phyloP scores from a whole-genome alignment of 495 filamentous ascomycete genomes.

The Immersiella caudata region DNA sequence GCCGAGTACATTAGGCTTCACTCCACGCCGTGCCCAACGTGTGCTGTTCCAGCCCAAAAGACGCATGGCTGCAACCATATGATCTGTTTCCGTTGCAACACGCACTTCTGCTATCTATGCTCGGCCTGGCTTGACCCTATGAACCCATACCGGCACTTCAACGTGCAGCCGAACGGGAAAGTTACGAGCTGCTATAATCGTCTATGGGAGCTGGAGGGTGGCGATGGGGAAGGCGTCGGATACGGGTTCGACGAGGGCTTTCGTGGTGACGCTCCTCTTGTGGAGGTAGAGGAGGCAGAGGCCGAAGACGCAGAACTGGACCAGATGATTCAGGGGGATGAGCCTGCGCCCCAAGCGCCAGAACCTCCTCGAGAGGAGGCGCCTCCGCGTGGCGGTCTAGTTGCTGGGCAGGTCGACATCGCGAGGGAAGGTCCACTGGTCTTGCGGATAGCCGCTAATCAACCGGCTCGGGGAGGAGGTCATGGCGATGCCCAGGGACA shows the following conservation, averaged over 20 bases:
- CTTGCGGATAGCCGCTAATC: slow-evolving; percentile 51
- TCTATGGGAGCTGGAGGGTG: slow-evolving; percentile 86
- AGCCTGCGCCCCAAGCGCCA: slow-evolving; percentile 7
- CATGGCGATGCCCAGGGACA: slow-evolving; percentile 31
- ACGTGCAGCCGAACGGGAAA: slow-evolving; percentile 51
- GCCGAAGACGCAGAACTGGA: slow-evolving; percentile 18
- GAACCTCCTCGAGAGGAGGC: slow-evolving; percentile 16
- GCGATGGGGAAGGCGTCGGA: slow-evolving; percentile 67
- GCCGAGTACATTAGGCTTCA: slow-evolving; percentile 77
- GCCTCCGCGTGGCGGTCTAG: slow-evolving; percentile 9
- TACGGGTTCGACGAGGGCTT: slow-evolving; percentile 4
- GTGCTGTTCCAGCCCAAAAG: slow-evolving; percentile 82
- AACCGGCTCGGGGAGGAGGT: slow-evolving; percentile 27
- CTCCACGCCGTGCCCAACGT: slow-evolving; percentile 90
- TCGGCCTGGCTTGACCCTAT: slow-evolving; percentile 75
- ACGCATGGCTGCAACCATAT: slow-evolving; percentile 97
- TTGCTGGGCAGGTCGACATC: slow-evolving; percentile 36
- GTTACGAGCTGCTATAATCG: slow-evolving; percentile 73
- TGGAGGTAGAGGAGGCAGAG: slow-evolving; percentile 33
- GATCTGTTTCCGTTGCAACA: slow-evolving; percentile 85
- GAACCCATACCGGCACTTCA: slow-evolving; percentile 91
- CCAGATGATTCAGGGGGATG: background rate
- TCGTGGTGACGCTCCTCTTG: slow-evolving; percentile 26
- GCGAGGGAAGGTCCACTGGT: slow-evolving; percentile 59
- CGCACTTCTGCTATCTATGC: slow-evolving; percentile 97